A percentile compares a stretch with the other conserved stretches of the same genome.
Conservation (phyloP, 2,329 filamentous ascomycete genomes). For the Sporothrix mexicana region DNA sequence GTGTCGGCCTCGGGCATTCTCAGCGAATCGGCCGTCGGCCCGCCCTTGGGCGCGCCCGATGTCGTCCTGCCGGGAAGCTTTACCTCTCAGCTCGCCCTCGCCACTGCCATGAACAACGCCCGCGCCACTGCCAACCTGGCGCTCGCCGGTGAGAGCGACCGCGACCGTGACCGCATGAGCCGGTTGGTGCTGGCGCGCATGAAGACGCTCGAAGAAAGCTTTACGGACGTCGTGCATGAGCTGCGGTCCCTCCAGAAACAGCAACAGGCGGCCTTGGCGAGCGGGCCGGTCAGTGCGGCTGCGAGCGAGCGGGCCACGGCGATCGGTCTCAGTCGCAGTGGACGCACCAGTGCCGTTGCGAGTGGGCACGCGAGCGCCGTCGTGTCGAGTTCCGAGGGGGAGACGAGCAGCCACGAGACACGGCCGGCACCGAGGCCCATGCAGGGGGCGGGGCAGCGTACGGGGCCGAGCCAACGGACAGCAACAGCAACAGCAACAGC, state of each 20-base stretch:
- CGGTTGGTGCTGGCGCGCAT: slow-evolving; percentile 85
- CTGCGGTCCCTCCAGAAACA: slow-evolving; percentile 67
- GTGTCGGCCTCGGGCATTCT: slow-evolving; percentile 63
- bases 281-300: slow-evolving; percentile 42
- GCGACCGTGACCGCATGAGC: slow-evolving; percentile 71
- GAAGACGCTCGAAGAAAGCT: slow-evolving; percentile 91
- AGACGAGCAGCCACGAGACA: slow-evolving; percentile 43
- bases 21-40: slow-evolving; percentile 59
- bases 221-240: slow-evolving; percentile 83
- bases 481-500: neutral
- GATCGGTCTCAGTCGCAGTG: slow-evolving; percentile 40
- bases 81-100: slow-evolving; percentile 79
- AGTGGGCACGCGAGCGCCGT: slow-evolving; percentile 43
- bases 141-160: slow-evolving; percentile 47
- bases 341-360: slow-evolving; percentile 39
- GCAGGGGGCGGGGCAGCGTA: no score
- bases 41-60: slow-evolving; percentile 47
- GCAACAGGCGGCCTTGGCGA: slow-evolving; percentile 36
- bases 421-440: slow-evolving; percentile 22
- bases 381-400: slow-evolving; percentile 58
- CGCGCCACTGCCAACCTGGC: slow-evolving; percentile 38
- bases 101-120: slow-evolving; percentile 59
- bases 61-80: slow-evolving; percentile 72
- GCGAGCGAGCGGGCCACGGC: slow-evolving; percentile 58
- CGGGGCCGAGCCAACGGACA: no score